These are phyloP conservation scores for Coemansia asiatica DNA, from an alignment of 192 early-diverging fungal species.

Conservation along the genomic window DNA sequence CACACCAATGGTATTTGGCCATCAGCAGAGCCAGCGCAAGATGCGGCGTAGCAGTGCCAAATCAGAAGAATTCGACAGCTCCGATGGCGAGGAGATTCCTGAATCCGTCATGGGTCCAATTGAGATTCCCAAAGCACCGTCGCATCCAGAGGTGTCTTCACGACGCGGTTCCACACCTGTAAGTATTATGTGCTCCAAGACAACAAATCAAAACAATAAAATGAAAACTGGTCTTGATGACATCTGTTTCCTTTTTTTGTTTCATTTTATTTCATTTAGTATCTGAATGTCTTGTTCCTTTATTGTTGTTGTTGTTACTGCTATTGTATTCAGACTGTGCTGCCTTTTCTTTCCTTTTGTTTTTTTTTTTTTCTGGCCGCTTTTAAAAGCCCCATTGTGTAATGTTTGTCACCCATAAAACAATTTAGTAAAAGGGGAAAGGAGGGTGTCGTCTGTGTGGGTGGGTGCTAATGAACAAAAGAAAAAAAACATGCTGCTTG, in stretches of 20 bases:
- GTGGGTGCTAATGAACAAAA: background rate
- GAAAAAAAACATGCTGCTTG: background rate
- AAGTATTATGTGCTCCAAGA: slow-evolving; percentile 30
- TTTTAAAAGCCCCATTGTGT: background rate
- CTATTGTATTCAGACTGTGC: background rate
- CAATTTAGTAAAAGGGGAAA: background rate
- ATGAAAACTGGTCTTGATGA: background rate
- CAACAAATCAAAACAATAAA: background rate
- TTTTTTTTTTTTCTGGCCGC: background rate
- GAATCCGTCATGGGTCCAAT: slow-evolving; percentile 50
- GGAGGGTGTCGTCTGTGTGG: background rate
- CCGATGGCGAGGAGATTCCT: slow-evolving; percentile 54
- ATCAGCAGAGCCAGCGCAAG: slow-evolving; percentile 30
- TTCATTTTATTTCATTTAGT: slow-evolving; percentile 1
- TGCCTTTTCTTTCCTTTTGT: background rate
- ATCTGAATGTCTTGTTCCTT: background rate
- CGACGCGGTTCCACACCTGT: slow-evolving; percentile 54
- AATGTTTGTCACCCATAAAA: background rate
- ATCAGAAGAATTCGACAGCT: slow-evolving; percentile 44
- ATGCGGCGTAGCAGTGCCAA: slow-evolving; percentile 35
- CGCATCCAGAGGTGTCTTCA: slow-evolving; percentile 34
- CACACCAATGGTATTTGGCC: slow-evolving; percentile 34
- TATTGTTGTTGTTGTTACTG: background rate
- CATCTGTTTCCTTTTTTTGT: background rate
- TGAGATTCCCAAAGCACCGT: slow-evolving; percentile 54